Base-by-base conservation (phyloP, 257 asterid genomes). In the Paulownia fortunei region DNA sequence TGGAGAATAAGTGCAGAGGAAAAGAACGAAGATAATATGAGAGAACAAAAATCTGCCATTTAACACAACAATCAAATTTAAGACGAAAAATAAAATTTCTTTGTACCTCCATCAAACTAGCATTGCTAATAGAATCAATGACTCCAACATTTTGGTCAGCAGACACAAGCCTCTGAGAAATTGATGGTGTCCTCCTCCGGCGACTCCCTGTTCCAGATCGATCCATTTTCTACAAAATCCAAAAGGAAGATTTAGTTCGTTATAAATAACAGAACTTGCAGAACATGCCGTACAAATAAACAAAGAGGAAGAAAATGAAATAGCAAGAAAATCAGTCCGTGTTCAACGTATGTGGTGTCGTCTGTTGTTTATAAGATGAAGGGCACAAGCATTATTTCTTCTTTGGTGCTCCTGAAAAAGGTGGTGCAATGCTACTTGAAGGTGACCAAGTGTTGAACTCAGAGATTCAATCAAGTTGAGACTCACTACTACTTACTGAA, bases 61-160 rank as follows among this genome's bases (percentile, higher is more conserved):
- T 10, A 44, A 46, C 23, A 46, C 5, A 46, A 70, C 41, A 66
- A 79, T 21, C 26, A 46, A 15, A 12, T 24, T 21, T 12, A 36
- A 36, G 32, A 21, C 24, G 3, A 63, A 18, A 9, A 73, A 24
- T 19, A 58, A 58, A 52, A 23, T 34, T 24, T 44, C 59, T 8
- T 39, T 12, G 76, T 74, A 95, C 99, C 97, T 95, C 97, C 94
- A 95, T 90, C 39, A 88, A 82, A 89, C 97, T 93, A 21, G 91
- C 92, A 66, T 82, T 81, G 94, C 97, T 95, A 59, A 90, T 58
- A 49, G 97, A 85, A 83, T 93, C 97, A 81, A 80, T 60, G 72
- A 66, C 83, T 19, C 87, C 86, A 37, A 55, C 82, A 68, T 81
- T 83, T 47, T 81, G 87, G 26, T 90, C 87, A 30, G 85, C 69